Evolutionary conservation across 169 alveolate species (phyloP), one percentile per base, ranked within the genome.

Genomic region (Cyclospora cayetanensis): DNA sequence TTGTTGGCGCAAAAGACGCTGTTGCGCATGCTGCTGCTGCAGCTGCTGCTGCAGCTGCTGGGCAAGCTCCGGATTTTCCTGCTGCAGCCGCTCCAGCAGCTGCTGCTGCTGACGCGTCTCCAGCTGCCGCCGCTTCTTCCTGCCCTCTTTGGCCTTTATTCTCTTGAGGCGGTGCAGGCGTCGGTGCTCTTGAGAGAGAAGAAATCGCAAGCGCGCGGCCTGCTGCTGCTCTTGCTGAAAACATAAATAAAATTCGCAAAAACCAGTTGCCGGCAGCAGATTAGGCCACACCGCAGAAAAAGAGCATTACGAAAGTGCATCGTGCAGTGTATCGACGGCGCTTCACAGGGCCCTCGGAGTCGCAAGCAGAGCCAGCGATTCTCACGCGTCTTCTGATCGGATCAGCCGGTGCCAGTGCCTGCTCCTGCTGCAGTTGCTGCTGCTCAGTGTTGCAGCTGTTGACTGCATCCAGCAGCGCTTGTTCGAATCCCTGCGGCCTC

Each of bases 11-110:
- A 37, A 65, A 65, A 89, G 66, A 0, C 94, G 90, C 60, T 82
- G 70, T 66, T 63, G 42, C 53, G 95, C 93, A n/a, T 74, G 88
- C 53, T 93, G 91, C 92, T 89, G 83, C 83, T 89, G 94, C 50
- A 35, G 65, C 55, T 90, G 91, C 72, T 82, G 77, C 65, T 72
- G 86, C 60, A 93, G 52, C 68, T 77, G 63, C 39, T 50, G 90
- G 31, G 95, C 95, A 0, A 89, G 82, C 63, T 50, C 92, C 4
- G 95, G 95, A 29, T 93, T 79, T 22, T 83, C 91, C 34, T 25
- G 94, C 53, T 79, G 94, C 84, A 93, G 80, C 70, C 66, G 15
- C 91, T 70, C 77, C 94, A 93, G 53, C 70, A 89, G 53, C 89
- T 90, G 85, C 87, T 63, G 92, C 92, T 85, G 80, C 90, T 84